Conservation (phyloP, 1,284 basidiomycete species). For the Rhizoctonia solani region DNA sequence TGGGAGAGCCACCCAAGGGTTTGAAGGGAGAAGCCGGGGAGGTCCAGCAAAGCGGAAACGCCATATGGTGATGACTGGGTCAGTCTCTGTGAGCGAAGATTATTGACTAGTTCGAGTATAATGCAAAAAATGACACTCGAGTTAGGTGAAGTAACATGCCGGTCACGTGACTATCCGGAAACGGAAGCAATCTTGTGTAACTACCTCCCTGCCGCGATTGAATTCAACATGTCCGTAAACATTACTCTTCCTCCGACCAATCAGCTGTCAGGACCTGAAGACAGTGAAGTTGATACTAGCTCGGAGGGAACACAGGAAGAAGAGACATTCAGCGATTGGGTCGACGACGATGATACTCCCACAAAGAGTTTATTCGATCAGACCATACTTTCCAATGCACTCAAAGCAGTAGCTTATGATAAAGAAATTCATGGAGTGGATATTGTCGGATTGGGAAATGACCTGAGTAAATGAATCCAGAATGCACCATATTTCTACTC, state of each 20-base stretch:
- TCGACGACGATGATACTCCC: constrained; percentile 61
- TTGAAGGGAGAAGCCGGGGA: too few relatives aligned
- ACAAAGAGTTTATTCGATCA: constrained; percentile 85
- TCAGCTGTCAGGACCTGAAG: constrained; percentile 23
- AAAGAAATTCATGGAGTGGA: constrained; percentile 64
- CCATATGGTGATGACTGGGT: too few relatives aligned
- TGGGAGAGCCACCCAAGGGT: neutral
- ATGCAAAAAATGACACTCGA: neutral
- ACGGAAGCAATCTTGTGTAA: constrained; percentile 28
- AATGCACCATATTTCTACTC: constrained; percentile 41
- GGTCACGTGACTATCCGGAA: constrained; percentile 21
- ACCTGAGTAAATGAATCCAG: constrained; percentile 57
- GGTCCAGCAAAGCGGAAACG: too few relatives aligned
- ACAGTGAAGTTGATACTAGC: constrained; percentile 15
- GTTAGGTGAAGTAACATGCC: neutral
- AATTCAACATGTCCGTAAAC: constrained; percentile 16
- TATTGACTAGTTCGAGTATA: too few relatives aligned
- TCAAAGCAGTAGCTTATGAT: constrained; percentile 70
- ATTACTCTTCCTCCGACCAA: constrained; percentile 24
- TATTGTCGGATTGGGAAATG: constrained; percentile 55
- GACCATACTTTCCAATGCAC: constrained; percentile 60
- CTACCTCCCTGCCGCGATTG: neutral
- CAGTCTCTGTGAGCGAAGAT: too few relatives aligned
- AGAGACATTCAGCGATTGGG: constrained; percentile 80
- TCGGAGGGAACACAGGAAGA: constrained; percentile 42